A percentile compares a stretch with the other conserved stretches of the same genome.
Conservation (phyloP, 345 rosid species). For the Anacardium occidentale region DNA sequence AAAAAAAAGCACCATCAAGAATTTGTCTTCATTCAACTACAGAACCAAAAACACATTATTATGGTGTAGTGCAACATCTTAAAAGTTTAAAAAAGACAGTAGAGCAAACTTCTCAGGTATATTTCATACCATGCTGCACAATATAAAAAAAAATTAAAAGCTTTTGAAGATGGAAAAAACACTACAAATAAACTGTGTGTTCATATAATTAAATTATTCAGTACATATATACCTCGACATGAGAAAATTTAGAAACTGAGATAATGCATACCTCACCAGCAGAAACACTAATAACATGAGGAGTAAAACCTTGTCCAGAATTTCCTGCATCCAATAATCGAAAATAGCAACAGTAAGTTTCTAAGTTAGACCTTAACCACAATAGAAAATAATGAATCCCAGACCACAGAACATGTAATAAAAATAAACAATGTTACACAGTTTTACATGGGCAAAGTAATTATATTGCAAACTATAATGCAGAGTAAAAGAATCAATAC, state of each 20-base stretch:
- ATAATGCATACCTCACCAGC: constrained; percentile 73
- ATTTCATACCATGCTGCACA: not conserved
- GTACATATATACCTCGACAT: not conserved
- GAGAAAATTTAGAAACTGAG: constrained; percentile 3
- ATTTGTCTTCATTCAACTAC: too few species aligned
- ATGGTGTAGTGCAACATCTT: not conserved
- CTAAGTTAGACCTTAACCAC: not conserved
- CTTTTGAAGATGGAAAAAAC: not conserved
- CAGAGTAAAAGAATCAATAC: not conserved
- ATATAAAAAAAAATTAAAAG: not conserved
- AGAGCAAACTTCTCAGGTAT: not conserved
- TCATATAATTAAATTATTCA: not conserved
- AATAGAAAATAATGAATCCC: not conserved
- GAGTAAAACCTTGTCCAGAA: constrained; percentile 72
- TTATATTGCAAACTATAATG: not conserved
- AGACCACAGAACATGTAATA: not conserved
- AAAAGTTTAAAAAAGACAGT: not conserved
- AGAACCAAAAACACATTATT: not conserved
- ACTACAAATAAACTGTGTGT: not conserved
- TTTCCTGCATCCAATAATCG: constrained; percentile 47
- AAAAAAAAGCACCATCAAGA: too few species aligned
- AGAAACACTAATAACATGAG: constrained; percentile 65
- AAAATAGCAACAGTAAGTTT: constrained; percentile 10
- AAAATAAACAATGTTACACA: not conserved
- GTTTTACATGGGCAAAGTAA: not conserved